Percentiles rank a stretch among this genome's conserved stretches.
Conservation (phyloP, 108 stramenopile species). For the Seminavis robusta region DNA sequence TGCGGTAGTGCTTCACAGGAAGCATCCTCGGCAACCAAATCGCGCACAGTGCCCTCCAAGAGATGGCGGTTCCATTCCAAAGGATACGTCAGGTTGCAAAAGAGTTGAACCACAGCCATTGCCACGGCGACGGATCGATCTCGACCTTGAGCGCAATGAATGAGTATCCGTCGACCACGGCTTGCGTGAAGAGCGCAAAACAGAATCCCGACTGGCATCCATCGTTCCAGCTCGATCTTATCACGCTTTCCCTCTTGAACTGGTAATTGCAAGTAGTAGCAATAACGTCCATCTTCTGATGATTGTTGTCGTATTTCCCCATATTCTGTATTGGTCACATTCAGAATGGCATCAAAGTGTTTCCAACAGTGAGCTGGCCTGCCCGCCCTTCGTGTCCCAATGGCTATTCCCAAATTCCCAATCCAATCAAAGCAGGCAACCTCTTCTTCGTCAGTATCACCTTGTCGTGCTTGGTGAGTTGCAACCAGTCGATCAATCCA, state of each 20-base stretch:
- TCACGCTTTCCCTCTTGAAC: conserved; percentile 76
- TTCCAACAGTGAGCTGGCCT: conserved; percentile 72
- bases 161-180: conserved; percentile 39
- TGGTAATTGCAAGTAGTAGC: conserved; percentile 61
- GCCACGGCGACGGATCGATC: conserved; percentile 78
- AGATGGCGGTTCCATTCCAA: background rate
- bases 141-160: conserved; percentile 78
- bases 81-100: conserved; percentile 25
- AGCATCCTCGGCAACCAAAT: background rate
- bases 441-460: background rate
- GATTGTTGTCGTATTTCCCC: conserved; percentile 26
- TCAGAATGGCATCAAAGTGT: conserved; percentile 68
- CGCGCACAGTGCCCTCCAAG: background rate
- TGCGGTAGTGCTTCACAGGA: no score
- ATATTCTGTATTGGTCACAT: conserved; percentile 71
- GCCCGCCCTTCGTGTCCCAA: conserved; percentile 66
- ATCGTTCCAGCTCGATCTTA: conserved; percentile 51
- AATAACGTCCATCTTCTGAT: background rate
- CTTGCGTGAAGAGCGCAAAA: conserved; percentile 48
- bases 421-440: conserved; percentile 27
- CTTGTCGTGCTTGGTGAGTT: background rate
- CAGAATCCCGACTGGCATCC: conserved; percentile 61
- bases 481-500: conserved; percentile 32
- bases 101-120: conserved; percentile 38
- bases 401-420: conserved; percentile 46